Evolutionary conservation across 2,329 filamentous ascomycete genomes (phyloP).

Genomic region (Waltergamsia citrina): DNA sequence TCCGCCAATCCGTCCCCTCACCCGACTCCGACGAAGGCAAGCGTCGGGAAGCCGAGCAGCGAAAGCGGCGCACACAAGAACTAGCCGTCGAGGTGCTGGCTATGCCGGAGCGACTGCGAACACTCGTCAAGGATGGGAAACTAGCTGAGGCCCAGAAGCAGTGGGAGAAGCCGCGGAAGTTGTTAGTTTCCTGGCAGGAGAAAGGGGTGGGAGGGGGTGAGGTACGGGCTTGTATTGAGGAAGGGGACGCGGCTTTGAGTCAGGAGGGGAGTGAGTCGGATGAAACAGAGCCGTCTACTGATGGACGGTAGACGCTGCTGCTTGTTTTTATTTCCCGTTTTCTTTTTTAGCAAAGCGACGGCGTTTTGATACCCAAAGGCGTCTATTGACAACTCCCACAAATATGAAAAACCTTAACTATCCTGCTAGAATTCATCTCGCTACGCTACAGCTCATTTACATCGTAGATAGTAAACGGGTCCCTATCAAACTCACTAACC

Average conservation of each 20-base stretch:
- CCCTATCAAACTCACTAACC: constrained; percentile 71
- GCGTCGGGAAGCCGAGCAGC: constrained; percentile 20
- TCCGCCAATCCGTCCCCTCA: constrained; percentile 36
- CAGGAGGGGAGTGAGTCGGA: constrained; percentile 8
- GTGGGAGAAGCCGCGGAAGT: constrained; percentile 43
- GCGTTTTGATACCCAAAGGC: constrained; percentile 2
- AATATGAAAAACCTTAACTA: not conserved
- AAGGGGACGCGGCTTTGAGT: constrained; percentile 41
- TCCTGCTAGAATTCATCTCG: constrained; percentile 2
- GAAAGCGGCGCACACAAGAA: constrained; percentile 34
- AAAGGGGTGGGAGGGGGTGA: constrained; percentile 44
- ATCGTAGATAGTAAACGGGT: constrained; percentile 76
- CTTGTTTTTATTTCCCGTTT: too few relatives aligned
- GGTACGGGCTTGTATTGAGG: constrained; percentile 40
- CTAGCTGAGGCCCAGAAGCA: constrained; percentile 48
- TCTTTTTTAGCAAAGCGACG: too few relatives aligned
- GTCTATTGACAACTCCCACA: not conserved
- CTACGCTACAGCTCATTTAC: constrained; percentile 27
- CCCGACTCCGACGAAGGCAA: constrained; percentile 30
- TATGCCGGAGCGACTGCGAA: constrained; percentile 48
- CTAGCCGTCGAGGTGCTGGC: constrained; percentile 54
- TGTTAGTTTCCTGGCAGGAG: constrained; percentile 45
- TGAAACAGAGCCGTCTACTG: constrained; percentile 9
- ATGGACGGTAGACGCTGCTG: constrained; percentile 9
- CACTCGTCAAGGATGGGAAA: constrained; percentile 49